Evolutionary conservation across 352 stramenopile genomes (phyloP).

Genomic region (Phytophthora constricta): DNA sequence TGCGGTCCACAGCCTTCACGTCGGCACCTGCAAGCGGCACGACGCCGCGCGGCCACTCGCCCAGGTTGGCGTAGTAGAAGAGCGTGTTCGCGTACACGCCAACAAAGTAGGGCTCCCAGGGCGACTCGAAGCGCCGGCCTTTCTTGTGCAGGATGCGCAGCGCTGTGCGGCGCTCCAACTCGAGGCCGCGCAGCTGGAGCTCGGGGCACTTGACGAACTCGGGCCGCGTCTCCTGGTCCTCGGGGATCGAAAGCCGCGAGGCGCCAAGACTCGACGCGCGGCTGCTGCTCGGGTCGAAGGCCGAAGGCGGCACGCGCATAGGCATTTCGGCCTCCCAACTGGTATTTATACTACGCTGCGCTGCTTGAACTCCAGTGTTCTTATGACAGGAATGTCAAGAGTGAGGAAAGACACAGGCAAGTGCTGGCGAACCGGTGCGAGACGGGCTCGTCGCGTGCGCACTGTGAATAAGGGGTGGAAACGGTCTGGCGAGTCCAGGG

Average conservation of each 20-base stretch:
- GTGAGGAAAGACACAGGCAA: slow-evolving; percentile 29
- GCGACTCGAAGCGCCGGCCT: slow-evolving; percentile 70
- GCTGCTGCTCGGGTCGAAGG: slow-evolving; percentile 27
- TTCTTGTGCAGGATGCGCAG: slow-evolving; percentile 68
- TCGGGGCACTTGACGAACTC: slow-evolving; percentile 53
- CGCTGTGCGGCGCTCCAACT: slow-evolving; percentile 51
- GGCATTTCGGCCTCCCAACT: slow-evolving; percentile 12
- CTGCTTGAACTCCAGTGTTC: too few relatives aligned
- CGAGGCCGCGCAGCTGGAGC: slow-evolving; percentile 48
- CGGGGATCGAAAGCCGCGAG: slow-evolving; percentile 25
- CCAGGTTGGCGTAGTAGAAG: slow-evolving; percentile 69
- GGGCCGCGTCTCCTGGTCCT: slow-evolving; percentile 15
- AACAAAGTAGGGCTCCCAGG: slow-evolving; percentile 66
- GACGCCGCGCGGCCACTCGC: slow-evolving; percentile 57
- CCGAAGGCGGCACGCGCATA: slow-evolving; percentile 23
- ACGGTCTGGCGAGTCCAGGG: too few relatives aligned
- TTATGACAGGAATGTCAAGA: slow-evolving; percentile 5
- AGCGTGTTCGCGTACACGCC: slow-evolving; percentile 65
- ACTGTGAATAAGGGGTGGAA: too few relatives aligned
- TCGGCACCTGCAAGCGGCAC: slow-evolving; percentile 57
- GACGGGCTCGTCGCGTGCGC: background rate
- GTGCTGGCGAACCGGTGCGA: slow-evolving; percentile 9
- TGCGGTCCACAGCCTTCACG: slow-evolving; percentile 64
- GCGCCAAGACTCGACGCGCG: slow-evolving; percentile 2
- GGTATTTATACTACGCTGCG: too few relatives aligned